A percentile compares a stretch with the other conserved stretches of the same genome.
These are phyloP conservation scores for Tulasnella calospora DNA, from an alignment of 768 basidiomycete species.

Conservation along the genomic window DNA sequence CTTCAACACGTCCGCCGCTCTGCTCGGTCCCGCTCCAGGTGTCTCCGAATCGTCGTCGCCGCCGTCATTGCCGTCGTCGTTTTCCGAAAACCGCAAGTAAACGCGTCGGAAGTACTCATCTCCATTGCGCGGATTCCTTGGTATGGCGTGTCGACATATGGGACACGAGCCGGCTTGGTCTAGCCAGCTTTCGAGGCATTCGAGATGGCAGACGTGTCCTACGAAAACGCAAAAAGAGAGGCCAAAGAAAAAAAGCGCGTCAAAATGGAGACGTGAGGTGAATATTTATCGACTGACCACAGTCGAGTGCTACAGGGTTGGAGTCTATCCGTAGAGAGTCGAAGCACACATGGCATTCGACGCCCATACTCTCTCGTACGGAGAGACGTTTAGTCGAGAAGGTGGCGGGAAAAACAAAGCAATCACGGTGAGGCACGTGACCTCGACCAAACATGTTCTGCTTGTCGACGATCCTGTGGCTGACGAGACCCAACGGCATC, in stretches of 20 bases:
- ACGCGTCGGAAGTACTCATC: not conserved
- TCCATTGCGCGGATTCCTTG: not conserved
- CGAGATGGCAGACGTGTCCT: constrained; percentile 11
- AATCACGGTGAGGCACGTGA: not conserved
- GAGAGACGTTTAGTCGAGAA: not conserved
- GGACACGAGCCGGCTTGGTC: constrained; percentile 11
- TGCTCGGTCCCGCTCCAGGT: not conserved
- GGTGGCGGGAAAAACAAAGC: not conserved
- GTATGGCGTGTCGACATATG: not conserved
- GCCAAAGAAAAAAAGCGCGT: not conserved
- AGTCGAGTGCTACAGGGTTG: constrained; percentile 7
- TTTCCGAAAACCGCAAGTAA: constrained; percentile 8
- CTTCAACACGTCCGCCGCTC: not conserved
- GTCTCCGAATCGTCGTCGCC: not conserved
- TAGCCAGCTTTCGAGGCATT: constrained; percentile 2
- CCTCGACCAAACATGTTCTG: not conserved
- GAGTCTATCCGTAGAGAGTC: not conserved
- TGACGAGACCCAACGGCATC: too few relatives aligned
- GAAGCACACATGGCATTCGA: constrained; percentile 11
- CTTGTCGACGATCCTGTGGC: not conserved
- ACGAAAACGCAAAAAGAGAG: not conserved
- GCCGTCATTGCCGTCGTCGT: not conserved
- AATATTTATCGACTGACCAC: not conserved
- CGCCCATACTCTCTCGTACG: not conserved
- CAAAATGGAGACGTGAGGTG: not conserved